A percentile compares a stretch with the other conserved stretches of the same genome.
phyloP scores from a whole-genome alignment of 2,329 filamentous ascomycete species.

The Monascus ruber region DNA sequence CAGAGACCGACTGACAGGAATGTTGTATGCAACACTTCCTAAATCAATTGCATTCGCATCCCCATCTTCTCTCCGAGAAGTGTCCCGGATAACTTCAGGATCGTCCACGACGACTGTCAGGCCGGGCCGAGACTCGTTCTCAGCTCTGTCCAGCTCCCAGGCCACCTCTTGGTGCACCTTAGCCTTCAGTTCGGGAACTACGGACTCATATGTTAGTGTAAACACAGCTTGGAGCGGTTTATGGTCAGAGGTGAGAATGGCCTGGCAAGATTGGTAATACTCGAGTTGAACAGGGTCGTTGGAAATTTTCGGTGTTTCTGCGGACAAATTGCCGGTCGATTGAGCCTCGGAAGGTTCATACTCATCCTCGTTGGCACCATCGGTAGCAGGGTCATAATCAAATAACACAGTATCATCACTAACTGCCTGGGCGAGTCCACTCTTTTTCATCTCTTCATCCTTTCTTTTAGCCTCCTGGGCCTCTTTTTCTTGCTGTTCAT shows the following conservation, averaged over 20 bases:
- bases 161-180: constrained; percentile 78
- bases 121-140: constrained; percentile 78
- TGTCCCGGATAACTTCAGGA: constrained; percentile 25
- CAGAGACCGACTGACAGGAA: constrained; percentile 53
- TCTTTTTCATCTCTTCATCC: constrained; percentile 75
- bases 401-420: constrained; percentile 79
- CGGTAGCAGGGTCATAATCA: constrained; percentile 76
- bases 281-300: constrained; percentile 45
- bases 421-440: constrained; percentile 59
- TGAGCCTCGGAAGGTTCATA: constrained; percentile 45
- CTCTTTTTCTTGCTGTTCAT: constrained; percentile 53
- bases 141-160: constrained; percentile 73
- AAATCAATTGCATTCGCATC: constrained; percentile 59
- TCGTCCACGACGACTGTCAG: constrained; percentile 72
- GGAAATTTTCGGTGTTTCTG: constrained; percentile 14
- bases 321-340: constrained; percentile 30
- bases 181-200: constrained; percentile 73
- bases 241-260: constrained; percentile 85
- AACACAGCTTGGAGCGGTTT: constrained; percentile 84
- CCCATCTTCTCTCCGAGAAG: constrained; percentile 18
- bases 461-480: constrained; percentile 56
- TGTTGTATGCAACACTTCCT: constrained; percentile 59
- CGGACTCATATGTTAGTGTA: constrained; percentile 71
- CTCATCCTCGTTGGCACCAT: constrained; percentile 50
- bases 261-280: constrained; percentile 77